Conservation (phyloP, 345 rosid genomes). For the Cardamine resedifolia region DNA sequence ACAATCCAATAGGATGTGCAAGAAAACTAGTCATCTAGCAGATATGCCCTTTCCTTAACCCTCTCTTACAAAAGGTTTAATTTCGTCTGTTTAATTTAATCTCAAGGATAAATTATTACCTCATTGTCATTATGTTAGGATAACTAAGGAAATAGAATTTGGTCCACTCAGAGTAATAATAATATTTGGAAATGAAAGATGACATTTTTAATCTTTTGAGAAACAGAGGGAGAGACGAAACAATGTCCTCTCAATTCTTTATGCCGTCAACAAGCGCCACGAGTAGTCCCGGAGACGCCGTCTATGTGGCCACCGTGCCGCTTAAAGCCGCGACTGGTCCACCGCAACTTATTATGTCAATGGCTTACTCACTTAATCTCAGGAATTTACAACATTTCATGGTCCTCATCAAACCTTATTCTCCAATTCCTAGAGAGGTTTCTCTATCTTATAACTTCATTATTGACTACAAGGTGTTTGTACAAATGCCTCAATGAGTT, state of each 20-base stretch:
- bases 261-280: constrained; percentile 32
- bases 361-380: constrained; percentile 58
- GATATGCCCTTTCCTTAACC: no score
- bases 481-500: background rate
- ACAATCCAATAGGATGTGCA: no score
- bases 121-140: background rate
- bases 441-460: background rate
- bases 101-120: background rate
- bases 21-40: no score
- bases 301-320: constrained; percentile 63
- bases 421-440: constrained; percentile 25
- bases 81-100: background rate
- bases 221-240: background rate
- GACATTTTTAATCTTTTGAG: background rate
- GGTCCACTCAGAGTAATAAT: background rate
- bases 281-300: constrained; percentile 49
- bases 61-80: no score
- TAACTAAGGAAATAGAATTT: background rate
- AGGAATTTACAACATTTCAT: constrained; percentile 56
- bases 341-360: constrained; percentile 53
- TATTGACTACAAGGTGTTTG: constrained; percentile 19
- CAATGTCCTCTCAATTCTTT: constrained; percentile 33
- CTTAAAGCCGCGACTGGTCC: constrained; percentile 60
- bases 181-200: constrained; percentile 1
- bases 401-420: constrained; percentile 51